Percentiles rank a stretch among this genome's conserved stretches.
phyloP scores from a whole-genome alignment of 148 eudicot genomes.

The Heliosperma pusillum region DNA sequence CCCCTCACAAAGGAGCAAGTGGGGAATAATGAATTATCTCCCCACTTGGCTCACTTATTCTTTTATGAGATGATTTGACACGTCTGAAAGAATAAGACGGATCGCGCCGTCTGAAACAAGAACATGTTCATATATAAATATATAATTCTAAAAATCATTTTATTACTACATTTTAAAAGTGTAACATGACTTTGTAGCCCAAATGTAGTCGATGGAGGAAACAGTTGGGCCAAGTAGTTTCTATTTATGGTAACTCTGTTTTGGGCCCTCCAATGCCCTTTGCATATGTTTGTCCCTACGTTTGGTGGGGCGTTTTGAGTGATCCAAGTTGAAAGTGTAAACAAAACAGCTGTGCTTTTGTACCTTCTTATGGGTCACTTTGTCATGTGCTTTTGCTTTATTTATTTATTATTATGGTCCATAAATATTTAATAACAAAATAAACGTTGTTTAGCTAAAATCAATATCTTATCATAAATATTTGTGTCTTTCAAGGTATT shows the following conservation, averaged over 20 bases:
- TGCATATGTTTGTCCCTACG: neutral
- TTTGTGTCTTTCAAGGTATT: too few relatives aligned
- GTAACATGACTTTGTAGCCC: slow-evolving; percentile 17
- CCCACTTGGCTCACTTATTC: too few relatives aligned
- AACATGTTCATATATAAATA: too few relatives aligned
- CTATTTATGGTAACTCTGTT: neutral
- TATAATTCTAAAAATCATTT: neutral
- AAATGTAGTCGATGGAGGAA: slow-evolving; percentile 5
- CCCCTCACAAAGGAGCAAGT: too few relatives aligned
- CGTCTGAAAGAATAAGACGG: too few relatives aligned
- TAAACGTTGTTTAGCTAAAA: too few relatives aligned
- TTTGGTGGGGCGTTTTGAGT: neutral
- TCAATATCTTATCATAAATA: too few relatives aligned
- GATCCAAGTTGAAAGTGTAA: slow-evolving; percentile 1
- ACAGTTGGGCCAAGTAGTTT: slow-evolving; percentile 20
- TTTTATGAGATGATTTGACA: too few relatives aligned
- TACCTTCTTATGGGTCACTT: slow-evolving; percentile 6
- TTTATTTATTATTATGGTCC: neutral
- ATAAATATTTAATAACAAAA: too few relatives aligned
- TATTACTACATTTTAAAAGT: neutral
- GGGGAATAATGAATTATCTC: too few relatives aligned
- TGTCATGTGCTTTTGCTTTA: slow-evolving; percentile 14
- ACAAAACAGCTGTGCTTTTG: neutral
- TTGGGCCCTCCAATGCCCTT: slow-evolving; percentile 2
- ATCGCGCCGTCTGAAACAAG: too few relatives aligned